Conservation (phyloP, 495 filamentous ascomycete species). For the Neurospora sp. region DNA sequence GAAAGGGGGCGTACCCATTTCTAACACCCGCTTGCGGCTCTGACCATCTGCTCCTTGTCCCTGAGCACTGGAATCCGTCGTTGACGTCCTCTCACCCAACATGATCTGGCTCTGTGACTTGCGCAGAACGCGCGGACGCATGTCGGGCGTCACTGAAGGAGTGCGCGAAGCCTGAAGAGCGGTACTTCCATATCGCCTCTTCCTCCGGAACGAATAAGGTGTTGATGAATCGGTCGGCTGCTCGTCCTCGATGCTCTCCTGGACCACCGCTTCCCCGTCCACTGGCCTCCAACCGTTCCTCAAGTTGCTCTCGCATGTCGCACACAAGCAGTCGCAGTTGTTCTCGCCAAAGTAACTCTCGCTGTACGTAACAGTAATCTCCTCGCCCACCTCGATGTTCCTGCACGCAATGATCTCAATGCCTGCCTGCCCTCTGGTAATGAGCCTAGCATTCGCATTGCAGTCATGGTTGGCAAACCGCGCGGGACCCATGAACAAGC, state of each 20-base stretch:
- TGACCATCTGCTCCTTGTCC: neutral
- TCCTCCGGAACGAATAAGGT: conserved; percentile 32
- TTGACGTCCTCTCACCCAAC: conserved; percentile 20
- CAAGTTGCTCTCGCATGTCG: conserved; percentile 66
- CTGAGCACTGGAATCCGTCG: conserved; percentile 2
- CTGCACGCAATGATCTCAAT: conserved; percentile 77
- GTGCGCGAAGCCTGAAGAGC: conserved; percentile 30
- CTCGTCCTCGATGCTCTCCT: conserved; percentile 38
- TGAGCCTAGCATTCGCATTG: conserved; percentile 77
- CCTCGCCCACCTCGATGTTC: conserved; percentile 78
- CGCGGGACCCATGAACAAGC: conserved; percentile 86
- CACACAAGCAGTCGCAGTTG: conserved; percentile 91
- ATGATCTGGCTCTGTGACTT: conserved; percentile 21
- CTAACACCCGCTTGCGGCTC: neutral
- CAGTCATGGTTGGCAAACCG: conserved; percentile 98
- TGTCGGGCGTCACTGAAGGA: conserved; percentile 38
- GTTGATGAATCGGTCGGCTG: neutral
- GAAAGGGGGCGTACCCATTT: conserved; percentile 32
- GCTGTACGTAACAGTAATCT: conserved; percentile 92
- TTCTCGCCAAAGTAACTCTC: conserved; percentile 93
- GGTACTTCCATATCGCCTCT: conserved; percentile 31
- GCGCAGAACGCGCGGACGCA: conserved; percentile 34
- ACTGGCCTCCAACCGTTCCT: conserved; percentile 70
- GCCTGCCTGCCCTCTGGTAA: conserved; percentile 69
- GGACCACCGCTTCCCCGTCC: conserved; percentile 24